phyloP scores from a whole-genome alignment of 2,329 filamentous ascomycete genomes.

The Aspergillus arachidicola region DNA sequence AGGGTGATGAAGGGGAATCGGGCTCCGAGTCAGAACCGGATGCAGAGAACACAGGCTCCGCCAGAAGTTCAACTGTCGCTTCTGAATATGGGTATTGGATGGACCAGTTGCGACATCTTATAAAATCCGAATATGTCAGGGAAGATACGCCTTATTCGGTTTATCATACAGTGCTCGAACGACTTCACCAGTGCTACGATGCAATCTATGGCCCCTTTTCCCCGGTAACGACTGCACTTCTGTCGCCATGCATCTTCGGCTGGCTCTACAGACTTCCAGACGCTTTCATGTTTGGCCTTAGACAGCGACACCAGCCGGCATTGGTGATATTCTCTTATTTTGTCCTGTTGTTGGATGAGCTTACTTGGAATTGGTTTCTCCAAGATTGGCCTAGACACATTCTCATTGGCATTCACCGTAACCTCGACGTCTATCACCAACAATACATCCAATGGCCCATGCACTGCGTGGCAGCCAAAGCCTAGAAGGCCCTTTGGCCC shows the following conservation, averaged over 20 bases:
- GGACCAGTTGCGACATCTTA: background rate
- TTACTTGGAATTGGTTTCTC: slow-evolving; percentile 19
- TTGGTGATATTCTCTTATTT: slow-evolving; percentile 16
- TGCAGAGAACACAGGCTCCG: background rate
- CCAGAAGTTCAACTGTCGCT: background rate
- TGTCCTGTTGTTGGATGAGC: slow-evolving; percentile 8
- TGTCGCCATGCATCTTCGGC: slow-evolving; percentile 12
- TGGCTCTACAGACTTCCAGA: slow-evolving; percentile 18
- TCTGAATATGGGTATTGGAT: background rate
- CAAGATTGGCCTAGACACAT: slow-evolving; percentile 18
- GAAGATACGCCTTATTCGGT: too few species aligned
- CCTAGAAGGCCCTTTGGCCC: background rate
- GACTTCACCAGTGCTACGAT: background rate
- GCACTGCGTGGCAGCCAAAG: background rate
- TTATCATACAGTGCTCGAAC: background rate
- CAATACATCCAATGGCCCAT: slow-evolving; percentile 9
- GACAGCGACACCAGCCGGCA: background rate
- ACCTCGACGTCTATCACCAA: slow-evolving; percentile 4
- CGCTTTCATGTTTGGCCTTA: slow-evolving; percentile 9
- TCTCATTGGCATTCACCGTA: background rate
- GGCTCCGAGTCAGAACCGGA: background rate
- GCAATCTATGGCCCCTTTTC: background rate
- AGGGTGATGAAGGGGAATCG: background rate
- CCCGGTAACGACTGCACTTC: background rate
- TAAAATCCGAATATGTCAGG: background rate